Conservation (phyloP, 2,329 filamentous ascomycete species). For the Diaporthe caulivora region DNA sequence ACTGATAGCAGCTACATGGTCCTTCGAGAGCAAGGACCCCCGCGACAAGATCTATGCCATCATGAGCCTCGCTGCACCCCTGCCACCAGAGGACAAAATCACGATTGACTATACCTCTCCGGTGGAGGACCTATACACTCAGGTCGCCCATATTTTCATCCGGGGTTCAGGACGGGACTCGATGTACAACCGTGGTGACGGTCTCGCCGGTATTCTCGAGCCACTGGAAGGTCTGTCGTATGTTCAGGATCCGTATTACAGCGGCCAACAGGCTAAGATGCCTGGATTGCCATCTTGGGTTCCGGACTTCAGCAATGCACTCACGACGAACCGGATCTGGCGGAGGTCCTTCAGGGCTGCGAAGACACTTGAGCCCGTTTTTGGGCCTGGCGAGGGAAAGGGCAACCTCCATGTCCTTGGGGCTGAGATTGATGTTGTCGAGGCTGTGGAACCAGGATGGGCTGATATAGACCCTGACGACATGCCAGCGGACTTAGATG, state of each 20-base stretch:
- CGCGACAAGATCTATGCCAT: constrained; percentile 35
- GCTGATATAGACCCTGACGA: constrained; percentile 21
- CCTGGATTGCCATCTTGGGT: constrained; percentile 17
- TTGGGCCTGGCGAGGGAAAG: not conserved
- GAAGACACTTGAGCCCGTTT: constrained; percentile 9
- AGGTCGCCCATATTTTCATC: constrained; percentile 26
- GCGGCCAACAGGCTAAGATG: constrained; percentile 30
- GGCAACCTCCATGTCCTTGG: constrained; percentile 12
- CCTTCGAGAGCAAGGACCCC: constrained; percentile 33
- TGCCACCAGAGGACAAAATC: constrained; percentile 24
- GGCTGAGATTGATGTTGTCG: constrained; percentile 19
- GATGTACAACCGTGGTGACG: constrained; percentile 1
- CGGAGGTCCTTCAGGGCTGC: constrained; percentile 12
- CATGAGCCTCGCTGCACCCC: constrained; percentile 26
- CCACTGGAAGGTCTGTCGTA: constrained; percentile 31
- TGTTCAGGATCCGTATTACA: constrained; percentile 30
- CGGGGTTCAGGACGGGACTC: constrained; percentile 17
- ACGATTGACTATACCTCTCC: constrained; percentile 26
- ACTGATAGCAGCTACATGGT: constrained; percentile 31
- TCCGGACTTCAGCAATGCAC: constrained; percentile 27
- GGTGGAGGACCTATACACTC: constrained; percentile 14
- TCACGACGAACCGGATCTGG: constrained; percentile 24
- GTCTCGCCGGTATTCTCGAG: constrained; percentile 20
- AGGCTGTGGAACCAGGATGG: constrained; percentile 16
- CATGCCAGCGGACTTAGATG: constrained; percentile 21